A percentile compares a stretch with the other conserved stretches of the same genome.
Evolutionary conservation across 2,329 filamentous ascomycete genomes (phyloP).

Genomic region (Colletotrichum theobromicola): DNA sequence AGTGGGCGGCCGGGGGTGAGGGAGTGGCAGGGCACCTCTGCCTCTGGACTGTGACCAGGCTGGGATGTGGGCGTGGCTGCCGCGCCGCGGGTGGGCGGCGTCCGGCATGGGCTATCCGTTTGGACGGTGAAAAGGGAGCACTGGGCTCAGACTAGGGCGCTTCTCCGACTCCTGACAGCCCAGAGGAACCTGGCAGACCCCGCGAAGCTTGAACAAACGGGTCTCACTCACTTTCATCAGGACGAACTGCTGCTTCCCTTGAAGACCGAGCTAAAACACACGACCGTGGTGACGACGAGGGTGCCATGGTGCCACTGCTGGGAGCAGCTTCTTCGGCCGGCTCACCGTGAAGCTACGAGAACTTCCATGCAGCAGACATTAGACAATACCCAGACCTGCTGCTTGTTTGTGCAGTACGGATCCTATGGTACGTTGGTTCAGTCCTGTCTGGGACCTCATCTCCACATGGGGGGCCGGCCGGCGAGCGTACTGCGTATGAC

Average conservation of each 20-base stretch:
- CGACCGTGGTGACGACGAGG: background rate
- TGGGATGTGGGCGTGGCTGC: conserved; percentile 15
- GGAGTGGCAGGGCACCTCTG: background rate
- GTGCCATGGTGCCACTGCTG: background rate
- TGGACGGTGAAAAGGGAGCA: conserved; percentile 11
- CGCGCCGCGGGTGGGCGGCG: conserved; percentile 10
- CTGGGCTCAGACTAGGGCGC: background rate
- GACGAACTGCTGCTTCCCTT: conserved; percentile 10
- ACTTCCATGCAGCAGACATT: too few species aligned
- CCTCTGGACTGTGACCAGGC: background rate
- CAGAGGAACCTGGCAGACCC: conserved; percentile 17
- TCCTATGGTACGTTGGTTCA: background rate
- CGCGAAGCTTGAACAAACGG: conserved; percentile 19
- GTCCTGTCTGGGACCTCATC: background rate
- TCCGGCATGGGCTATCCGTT: conserved; percentile 19
- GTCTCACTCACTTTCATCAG: conserved; percentile 4
- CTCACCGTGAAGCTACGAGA: background rate
- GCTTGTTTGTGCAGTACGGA: background rate
- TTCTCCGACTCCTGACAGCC: conserved; percentile 9
- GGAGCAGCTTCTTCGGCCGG: background rate
- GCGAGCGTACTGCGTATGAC: background rate
- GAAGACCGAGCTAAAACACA: conserved; percentile 10
- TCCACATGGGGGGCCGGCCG: background rate
- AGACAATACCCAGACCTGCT: background rate
- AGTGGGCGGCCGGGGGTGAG: background rate